Conservation (phyloP, 805 yeast genomes). For the Candida cerambycidarum region DNA sequence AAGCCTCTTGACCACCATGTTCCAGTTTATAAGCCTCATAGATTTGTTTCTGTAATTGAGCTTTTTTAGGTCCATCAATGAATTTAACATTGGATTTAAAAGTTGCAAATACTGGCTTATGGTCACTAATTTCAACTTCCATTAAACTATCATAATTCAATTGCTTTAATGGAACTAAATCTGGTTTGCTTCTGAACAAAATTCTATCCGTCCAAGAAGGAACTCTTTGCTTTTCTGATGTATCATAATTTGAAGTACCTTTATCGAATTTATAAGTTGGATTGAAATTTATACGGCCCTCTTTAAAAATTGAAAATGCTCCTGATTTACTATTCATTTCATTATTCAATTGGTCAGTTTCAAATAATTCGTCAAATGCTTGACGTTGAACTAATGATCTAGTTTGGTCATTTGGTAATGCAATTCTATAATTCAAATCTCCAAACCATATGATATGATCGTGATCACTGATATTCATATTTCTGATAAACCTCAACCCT, state of each 20-base stretch:
- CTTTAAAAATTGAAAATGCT: slow-evolving; percentile 75
- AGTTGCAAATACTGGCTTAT: slow-evolving; percentile 87
- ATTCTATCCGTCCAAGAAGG: slow-evolving; percentile 98
- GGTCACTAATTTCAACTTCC: slow-evolving; percentile 71
- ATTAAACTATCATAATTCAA: slow-evolving; percentile 67
- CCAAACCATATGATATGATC: slow-evolving; percentile 93
- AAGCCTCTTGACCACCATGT: slow-evolving; percentile 19
- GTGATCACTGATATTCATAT: slow-evolving; percentile 68
- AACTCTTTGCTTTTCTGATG: slow-evolving; percentile 87
- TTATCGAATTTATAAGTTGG: slow-evolving; percentile 95
- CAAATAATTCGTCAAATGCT: slow-evolving; percentile 52
- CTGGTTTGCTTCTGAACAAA: slow-evolving; percentile 52
- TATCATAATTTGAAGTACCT: slow-evolving; percentile 76
- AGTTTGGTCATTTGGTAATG: slow-evolving; percentile 70
- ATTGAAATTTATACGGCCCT: slow-evolving; percentile 69
- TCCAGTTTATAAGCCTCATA: slow-evolving; percentile 31
- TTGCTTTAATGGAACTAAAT: slow-evolving; percentile 45
- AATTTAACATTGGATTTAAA: slow-evolving; percentile 66
- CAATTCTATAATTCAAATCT: slow-evolving; percentile 84
- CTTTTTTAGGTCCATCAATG: slow-evolving; percentile 48
- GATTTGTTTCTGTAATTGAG: slow-evolving; percentile 24
- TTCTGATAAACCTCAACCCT: slow-evolving; percentile 78
- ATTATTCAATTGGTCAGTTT: slow-evolving; percentile 72
- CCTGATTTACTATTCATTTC: slow-evolving; percentile 67
- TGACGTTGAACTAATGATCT: slow-evolving; percentile 50